Evolutionary conservation across 2,329 filamentous ascomycete species (phyloP), one percentile per base, ranked within the genome.

Genomic region (Alternaria alternata): DNA sequence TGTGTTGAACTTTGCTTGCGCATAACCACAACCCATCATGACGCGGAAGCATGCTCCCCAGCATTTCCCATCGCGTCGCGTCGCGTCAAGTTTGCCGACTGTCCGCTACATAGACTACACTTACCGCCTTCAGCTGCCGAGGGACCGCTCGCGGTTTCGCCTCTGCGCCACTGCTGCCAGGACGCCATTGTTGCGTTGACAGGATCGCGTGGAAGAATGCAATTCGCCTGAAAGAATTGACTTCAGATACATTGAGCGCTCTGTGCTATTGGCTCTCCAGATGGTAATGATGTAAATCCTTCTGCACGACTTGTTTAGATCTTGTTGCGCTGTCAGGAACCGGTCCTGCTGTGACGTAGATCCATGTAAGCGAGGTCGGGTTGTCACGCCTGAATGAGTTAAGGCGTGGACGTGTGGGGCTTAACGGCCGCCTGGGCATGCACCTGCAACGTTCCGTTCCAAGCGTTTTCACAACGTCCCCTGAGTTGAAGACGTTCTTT

Each of bases 221-320:
- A 42, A 53, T 55, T 56, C 49, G 58, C 60, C 54, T 58, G n/a
- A 9, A 18, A 41, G 34, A 48, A 54, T 54, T 52, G 20, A 48
- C 34, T 43, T 43, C 57, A 47, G 42, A 62, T 65, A 65, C 28
- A 65, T 63, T 51, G 51, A 64, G 44, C 4, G 16, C 18, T 7
- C 24, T 16, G 6, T 18, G 18, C 39, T 18, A 70, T 71, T 70
- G 69, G 64, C 36, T 18, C 8, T 18, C 5, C 11, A 36, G 28
- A 43, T 4, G 18, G 54, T 41, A 51, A 71, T 72, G 70, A 72
- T 71, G 70, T 66, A 68, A 65, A 67, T 59, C 28, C 6, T 24
- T 34, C 32, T 44, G 24, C 26, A 32, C 39, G 32, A 41, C 24
- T 51, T 39, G 43, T 47, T 47, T 51, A 18, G 51, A 56, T 46